Conservation (phyloP, 192 early-diverging fungal genomes). For the Podila minutissima region DNA sequence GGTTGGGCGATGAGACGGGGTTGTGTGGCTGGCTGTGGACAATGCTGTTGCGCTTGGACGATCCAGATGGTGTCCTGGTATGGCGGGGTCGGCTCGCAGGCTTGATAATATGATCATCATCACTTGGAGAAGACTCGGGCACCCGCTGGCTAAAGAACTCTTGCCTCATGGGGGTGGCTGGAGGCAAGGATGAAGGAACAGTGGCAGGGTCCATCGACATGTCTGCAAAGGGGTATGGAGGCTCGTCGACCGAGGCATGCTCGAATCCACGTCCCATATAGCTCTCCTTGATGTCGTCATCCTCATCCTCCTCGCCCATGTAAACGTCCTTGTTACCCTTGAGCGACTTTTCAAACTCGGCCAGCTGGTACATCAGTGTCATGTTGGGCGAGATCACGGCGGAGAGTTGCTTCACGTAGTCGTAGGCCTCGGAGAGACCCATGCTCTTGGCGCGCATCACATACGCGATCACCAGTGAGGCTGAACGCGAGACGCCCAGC, state of each 20-base stretch:
- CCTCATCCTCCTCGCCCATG: constrained; percentile 23
- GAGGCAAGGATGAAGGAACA: not conserved
- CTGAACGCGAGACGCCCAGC: constrained; percentile 76
- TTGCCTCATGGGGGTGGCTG: constrained; percentile 15
- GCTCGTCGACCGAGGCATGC: constrained; percentile 14
- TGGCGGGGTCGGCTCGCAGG: not conserved
- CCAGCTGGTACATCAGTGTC: constrained; percentile 49
- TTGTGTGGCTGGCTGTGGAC: not conserved
- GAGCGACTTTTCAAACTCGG: constrained; percentile 45
- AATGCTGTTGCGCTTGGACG: not conserved
- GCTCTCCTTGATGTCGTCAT: not conserved
- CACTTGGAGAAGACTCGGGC: constrained; percentile 9
- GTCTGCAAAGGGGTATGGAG: constrained; percentile 42
- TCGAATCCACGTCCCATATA: not conserved
- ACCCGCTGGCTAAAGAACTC: constrained; percentile 31
- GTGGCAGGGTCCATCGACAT: constrained; percentile 7
- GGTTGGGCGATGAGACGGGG: not conserved
- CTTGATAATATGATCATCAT: not conserved
- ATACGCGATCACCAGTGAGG: constrained; percentile 72
- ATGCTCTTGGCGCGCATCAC: constrained; percentile 69
- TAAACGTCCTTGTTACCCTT: constrained; percentile 6
- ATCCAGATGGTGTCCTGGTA: not conserved
- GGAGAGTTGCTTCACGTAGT: constrained; percentile 50
- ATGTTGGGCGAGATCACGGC: constrained; percentile 49
- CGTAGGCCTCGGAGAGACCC: constrained; percentile 64